phyloP scores from a whole-genome alignment of 345 rosid genomes.

The Limnanthes douglasii region DNA sequence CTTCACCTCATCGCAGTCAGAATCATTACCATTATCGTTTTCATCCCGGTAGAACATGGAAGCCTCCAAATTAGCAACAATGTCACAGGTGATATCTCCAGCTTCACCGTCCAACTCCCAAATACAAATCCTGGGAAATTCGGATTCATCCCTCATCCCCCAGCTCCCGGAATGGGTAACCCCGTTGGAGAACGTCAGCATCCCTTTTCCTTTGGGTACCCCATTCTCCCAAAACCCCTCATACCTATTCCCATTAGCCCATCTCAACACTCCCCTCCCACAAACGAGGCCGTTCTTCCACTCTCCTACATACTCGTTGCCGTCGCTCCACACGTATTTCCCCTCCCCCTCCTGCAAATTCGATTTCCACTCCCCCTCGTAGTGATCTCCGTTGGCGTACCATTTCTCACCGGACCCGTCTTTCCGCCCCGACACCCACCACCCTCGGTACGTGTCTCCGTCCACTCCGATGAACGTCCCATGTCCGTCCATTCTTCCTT shows the following conservation, averaged over 20 bases:
- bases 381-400: slow-evolving; percentile 43
- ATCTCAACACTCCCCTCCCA: slow-evolving; percentile 37
- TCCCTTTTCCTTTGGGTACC: slow-evolving; percentile 46
- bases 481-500: slow-evolving; percentile 46
- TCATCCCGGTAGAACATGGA: slow-evolving; percentile 21
- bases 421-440: slow-evolving; percentile 38
- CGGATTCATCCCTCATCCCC: slow-evolving; percentile 13
- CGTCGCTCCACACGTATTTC: slow-evolving; percentile 48
- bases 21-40: slow-evolving; percentile 13
- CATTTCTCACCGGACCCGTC: slow-evolving; percentile 48
- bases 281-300: slow-evolving; percentile 46
- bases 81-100: slow-evolving; percentile 34
- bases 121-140: slow-evolving; percentile 55
- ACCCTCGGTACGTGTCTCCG: slow-evolving; percentile 47
- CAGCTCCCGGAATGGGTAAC: slow-evolving; percentile 13
- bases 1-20: slow-evolving; percentile 29
- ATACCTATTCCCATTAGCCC: slow-evolving; percentile 43
- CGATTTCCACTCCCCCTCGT: slow-evolving; percentile 40
- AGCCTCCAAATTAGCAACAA: slow-evolving; percentile 38
- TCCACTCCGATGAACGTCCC: slow-evolving; percentile 50
- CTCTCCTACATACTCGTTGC: slow-evolving; percentile 40
- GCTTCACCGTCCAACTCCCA: slow-evolving; percentile 41
- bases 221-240: slow-evolving; percentile 61
- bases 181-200: slow-evolving; percentile 29
- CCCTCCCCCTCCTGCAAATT: slow-evolving; percentile 56